phyloP scores from a whole-genome alignment of 2,329 filamentous ascomycete species.

The Geosmithia putterillii region DNA sequence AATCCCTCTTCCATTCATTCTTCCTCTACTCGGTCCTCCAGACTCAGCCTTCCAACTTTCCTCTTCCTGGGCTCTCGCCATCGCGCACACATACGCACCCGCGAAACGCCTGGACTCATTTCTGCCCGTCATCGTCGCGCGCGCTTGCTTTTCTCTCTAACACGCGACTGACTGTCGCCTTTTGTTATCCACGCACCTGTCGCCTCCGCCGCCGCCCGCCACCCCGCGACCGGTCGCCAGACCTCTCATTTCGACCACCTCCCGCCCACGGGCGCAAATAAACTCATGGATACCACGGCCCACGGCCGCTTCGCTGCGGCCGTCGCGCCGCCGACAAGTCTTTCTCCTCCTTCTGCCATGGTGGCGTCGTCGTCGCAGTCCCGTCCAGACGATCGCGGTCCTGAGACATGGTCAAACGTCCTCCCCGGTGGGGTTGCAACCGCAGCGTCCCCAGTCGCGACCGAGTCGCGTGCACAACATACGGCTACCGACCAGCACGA shows the following conservation, averaged over 20 bases:
- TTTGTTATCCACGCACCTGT: not conserved
- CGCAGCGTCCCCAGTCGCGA: conserved; percentile 5
- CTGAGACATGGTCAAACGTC: conserved; percentile 5
- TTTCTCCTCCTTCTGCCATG: not conserved
- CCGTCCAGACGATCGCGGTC: not conserved
- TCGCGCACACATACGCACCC: not conserved
- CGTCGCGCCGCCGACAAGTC: conserved; percentile 1
- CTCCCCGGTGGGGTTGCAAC: conserved; percentile 12
- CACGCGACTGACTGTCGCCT: not conserved
- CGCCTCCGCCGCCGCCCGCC: not conserved
- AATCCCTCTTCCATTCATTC: not conserved
- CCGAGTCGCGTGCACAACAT: not conserved
- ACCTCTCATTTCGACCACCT: not conserved
- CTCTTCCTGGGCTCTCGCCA: not conserved
- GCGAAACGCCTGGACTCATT: not conserved
- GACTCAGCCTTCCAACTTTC: not conserved
- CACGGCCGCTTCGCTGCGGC: conserved; percentile 1
- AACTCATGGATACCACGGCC: not conserved
- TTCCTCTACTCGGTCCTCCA: no score
- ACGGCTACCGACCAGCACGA: not conserved
- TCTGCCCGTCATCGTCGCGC: not conserved
- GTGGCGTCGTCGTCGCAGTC: not conserved
- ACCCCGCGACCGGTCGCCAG: not conserved
- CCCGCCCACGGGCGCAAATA: not conserved
- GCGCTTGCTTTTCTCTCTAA: not conserved